phyloP scores from a whole-genome alignment of 441 rosid species.

The Adansonia madagascariensis region DNA sequence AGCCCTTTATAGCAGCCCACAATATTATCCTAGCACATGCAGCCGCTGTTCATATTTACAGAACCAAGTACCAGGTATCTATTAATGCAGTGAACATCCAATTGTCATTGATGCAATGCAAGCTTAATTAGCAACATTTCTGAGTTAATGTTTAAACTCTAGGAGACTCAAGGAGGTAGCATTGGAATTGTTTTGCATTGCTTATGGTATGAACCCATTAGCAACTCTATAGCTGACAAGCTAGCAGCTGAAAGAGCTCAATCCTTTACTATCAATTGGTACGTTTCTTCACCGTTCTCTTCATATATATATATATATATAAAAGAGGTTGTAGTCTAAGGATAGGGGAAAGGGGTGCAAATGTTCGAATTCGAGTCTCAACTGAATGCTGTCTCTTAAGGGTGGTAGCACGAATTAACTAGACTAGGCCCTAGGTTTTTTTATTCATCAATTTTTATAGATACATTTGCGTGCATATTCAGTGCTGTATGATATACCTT shows the following conservation, averaged over 20 bases:
- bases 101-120: background rate
- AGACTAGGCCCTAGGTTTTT: background rate
- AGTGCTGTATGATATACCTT: background rate
- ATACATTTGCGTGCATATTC: background rate
- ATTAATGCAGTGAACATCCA: background rate
- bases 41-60: slow-evolving; percentile 54
- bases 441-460: background rate
- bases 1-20: slow-evolving; percentile 74
- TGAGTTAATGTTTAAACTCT: slow-evolving; percentile 14
- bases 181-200: slow-evolving; percentile 66
- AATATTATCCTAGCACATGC: slow-evolving; percentile 74
- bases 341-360: too few relatives aligned
- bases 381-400: background rate
- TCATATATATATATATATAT: too few relatives aligned
- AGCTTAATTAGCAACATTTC: background rate
- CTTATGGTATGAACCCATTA: slow-evolving; percentile 67
- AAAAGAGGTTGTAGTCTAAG: too few relatives aligned
- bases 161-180: slow-evolving; percentile 66
- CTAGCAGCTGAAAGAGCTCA: slow-evolving; percentile 65
- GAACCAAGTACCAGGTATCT: slow-evolving; percentile 63
- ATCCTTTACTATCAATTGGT: slow-evolving; percentile 63
- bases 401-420: background rate
- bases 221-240: slow-evolving; percentile 53
- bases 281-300: slow-evolving; percentile 11
- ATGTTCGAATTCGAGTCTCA: too few relatives aligned